Evolutionary conservation across 371 early-diverging fungal genomes (phyloP).

Genomic region (Rozella allomycis): DNA sequence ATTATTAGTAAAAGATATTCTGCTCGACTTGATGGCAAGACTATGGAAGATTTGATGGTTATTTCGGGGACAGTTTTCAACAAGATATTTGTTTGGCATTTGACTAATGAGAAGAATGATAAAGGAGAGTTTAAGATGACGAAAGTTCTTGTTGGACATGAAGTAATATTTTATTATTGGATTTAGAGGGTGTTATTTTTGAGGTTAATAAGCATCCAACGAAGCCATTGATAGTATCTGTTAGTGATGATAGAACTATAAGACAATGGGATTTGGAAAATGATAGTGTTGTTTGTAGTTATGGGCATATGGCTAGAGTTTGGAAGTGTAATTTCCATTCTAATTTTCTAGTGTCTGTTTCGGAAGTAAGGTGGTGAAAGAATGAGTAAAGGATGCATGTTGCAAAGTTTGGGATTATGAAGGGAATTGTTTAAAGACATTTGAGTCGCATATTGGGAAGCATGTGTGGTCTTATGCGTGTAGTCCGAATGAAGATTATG

Average conservation of each 20-base stretch:
- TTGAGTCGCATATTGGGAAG: constrained; percentile 57
- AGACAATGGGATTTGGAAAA: constrained; percentile 41
- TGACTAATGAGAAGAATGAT: constrained; percentile 7
- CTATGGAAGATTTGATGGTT: constrained; percentile 21
- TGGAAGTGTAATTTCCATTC: constrained; percentile 52
- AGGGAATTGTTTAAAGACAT: constrained; percentile 29
- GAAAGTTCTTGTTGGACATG: constrained; percentile 35
- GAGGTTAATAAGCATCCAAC: constrained; percentile 42
- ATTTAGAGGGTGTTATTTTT: constrained; percentile 45
- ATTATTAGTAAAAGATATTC: constrained; percentile 20
- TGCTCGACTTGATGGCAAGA: constrained; percentile 35
- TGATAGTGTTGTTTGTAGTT: constrained; percentile 42
- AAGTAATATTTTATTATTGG: constrained; percentile 9
- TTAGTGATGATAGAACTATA: constrained; percentile 65
- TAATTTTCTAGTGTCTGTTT: constrained; percentile 35
- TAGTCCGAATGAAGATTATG: constrained; percentile 18
- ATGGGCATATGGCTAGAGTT: constrained; percentile 55
- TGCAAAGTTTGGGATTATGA: constrained; percentile 48
- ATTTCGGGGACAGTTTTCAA: constrained; percentile 68
- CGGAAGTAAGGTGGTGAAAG: constrained; percentile 8
- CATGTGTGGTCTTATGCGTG: constrained; percentile 59
- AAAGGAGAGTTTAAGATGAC: constrained; percentile 21
- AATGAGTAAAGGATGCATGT: constrained; percentile 34
- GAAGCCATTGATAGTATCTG: constrained; percentile 35
- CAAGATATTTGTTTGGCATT: constrained; percentile 45